Base-by-base conservation (phyloP, 768 basidiomycete genomes). In the Lactifluus volemus region DNA sequence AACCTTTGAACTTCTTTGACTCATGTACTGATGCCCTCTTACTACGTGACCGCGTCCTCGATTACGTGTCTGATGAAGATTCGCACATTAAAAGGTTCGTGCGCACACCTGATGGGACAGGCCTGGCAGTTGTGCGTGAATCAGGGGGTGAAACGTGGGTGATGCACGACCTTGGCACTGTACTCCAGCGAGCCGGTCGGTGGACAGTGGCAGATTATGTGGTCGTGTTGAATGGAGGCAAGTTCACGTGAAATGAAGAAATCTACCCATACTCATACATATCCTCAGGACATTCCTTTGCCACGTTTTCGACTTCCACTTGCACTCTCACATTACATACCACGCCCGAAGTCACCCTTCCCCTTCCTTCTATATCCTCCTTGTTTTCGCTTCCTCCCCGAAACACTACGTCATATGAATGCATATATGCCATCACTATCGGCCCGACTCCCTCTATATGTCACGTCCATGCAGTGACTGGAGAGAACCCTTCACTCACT, bases 21-120 rank as follows among this genome's bases (percentile, higher is more conserved):
- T 83, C 78, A n/a, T 66, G 71, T 14, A 56, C 63, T 4, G 80
- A 83, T 58, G 81, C 83, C 9, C 70, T 92, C 32, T 71, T 61
- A 44, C 70, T 67, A 8, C 45, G 61, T 2, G 65, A 68, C 1
- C 65, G 55, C n/a, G 39, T 51, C 21, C 54, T 49, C 14, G 63
- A 61, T 45, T 49, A 51, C 54, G 34, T 55, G 21, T 14, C 55
- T 45, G 49, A 48, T 36, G 61, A 59, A n/a, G 60, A 65, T 29
- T 59, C 67, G 10, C 62, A 63, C 47, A 81, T 92, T 59, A 66
- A 77, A 12, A 77, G 79, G 41, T 85, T 92, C 65, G 82, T 89
- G 41, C 79, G 91, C 62, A 92, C 90, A 3, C 86, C 89, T 1
- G 86, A 91, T 60, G 91, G 91, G 1, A 78, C 77, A 55, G 90